Base-by-base conservation (phyloP, 2,329 filamentous ascomycete species). In the Phaeoacremonium minimum region DNA sequence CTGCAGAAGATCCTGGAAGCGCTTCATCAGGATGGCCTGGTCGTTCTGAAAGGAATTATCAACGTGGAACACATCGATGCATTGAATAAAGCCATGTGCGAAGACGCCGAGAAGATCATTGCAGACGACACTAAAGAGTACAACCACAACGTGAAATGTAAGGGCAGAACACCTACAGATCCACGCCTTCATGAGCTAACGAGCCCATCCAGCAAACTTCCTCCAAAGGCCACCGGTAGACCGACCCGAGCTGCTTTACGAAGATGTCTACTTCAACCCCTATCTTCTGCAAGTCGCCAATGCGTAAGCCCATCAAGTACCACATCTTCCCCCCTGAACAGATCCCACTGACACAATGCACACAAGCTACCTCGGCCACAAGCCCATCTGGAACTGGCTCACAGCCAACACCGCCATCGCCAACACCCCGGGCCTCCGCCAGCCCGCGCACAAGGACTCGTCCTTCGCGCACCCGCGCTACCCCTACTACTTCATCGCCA, bases 251-350 rank as follows among this genome's bases (percentile, higher is more conserved):
- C 50, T 53, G 19, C 45, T 63, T 2, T 53, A 56, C 38, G 50
- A 61, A 31, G 61, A 65, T 44, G 48, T 66, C 4, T 65, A 63
- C 43, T 66, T 64, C 48, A 65, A 66, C 41, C 50, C 57, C 1
- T 64, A 61, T 39, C 50, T 66, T 15, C 50, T 64, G 17, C 62
- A 67, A 35, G 36, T 64, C 3, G 57, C 58, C 34, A 64, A 63
- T 41, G 51, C 52, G 57, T 63, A 33, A 41, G 57, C 51, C 15
- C 3, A 14, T 5, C 5, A n/a, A 15, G 20, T 12, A 28, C 14
- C 28, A 18, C 33, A n/a, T n/a, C n/a, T n/a, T n/a, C n/a, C n/a
- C n/a, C 13, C 14, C 11, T 15, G n/a, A 14, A 18, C 32, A 40
- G 22, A 30, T n/a, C n/a, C 18, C 16, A 15, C n/a, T n/a, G n/a